A percentile compares a stretch with the other conserved stretches of the same genome.
Conservation (phyloP, 192 early-diverging fungal species). For the Backusella morwellensis region DNA sequence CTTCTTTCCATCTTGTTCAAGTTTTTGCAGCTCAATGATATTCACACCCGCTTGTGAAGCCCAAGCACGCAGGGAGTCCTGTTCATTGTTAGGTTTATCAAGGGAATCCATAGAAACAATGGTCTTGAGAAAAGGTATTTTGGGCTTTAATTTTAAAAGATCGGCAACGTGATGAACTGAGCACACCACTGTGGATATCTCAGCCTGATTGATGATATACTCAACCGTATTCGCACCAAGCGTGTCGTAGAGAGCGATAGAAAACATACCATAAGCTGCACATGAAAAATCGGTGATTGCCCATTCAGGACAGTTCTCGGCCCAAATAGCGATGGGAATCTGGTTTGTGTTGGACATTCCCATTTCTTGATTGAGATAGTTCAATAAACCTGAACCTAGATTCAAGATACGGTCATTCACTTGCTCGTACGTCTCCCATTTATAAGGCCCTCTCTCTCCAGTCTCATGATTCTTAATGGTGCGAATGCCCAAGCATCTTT, state of each 20-base stretch:
- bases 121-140: slow-evolving; percentile 63
- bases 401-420: slow-evolving; percentile 53
- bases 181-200: slow-evolving; percentile 65
- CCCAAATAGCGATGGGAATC: slow-evolving; percentile 24
- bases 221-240: slow-evolving; percentile 79
- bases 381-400: slow-evolving; percentile 68
- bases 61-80: slow-evolving; percentile 30
- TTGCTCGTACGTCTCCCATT: slow-evolving; percentile 69
- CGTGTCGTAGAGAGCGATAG: slow-evolving; percentile 88
- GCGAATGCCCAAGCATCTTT: slow-evolving; percentile 66
- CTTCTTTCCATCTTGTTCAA: slow-evolving; percentile 55
- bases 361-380: slow-evolving; percentile 44
- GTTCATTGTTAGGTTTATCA: neutral
- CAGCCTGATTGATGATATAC: slow-evolving; percentile 88
- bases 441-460: slow-evolving; percentile 61
- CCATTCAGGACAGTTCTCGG: slow-evolving; percentile 56
- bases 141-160: slow-evolving; percentile 49
- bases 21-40: slow-evolving; percentile 38
- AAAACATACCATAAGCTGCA: slow-evolving; percentile 55
- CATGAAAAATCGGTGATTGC: slow-evolving; percentile 62
- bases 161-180: slow-evolving; percentile 39
- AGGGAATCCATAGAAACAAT: slow-evolving; percentile 64
- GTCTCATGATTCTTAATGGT: slow-evolving; percentile 49
- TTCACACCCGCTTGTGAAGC: slow-evolving; percentile 38
- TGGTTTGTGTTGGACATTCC: neutral